Percentiles rank a stretch among this genome's conserved stretches.
These are phyloP conservation scores for Closterium sp. DNA, from an alignment of 139 green algal genomes.

Conservation along the genomic window DNA sequence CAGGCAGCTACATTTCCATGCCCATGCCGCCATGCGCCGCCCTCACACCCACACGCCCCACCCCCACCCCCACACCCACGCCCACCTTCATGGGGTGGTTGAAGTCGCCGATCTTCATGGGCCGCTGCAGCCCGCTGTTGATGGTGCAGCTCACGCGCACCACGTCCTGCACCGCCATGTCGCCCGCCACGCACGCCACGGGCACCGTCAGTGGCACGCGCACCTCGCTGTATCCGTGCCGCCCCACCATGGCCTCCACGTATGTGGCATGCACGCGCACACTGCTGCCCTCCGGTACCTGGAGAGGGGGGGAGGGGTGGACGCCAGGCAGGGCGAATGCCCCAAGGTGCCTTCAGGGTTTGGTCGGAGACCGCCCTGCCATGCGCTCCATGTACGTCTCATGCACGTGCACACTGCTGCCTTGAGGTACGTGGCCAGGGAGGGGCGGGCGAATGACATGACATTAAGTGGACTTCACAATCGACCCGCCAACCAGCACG, in stretches of 20 bases:
- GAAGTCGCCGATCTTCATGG: slow-evolving; percentile 8
- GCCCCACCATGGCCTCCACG: not conserved
- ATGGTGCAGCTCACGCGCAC: slow-evolving; percentile 1
- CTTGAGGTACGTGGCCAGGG: not conserved
- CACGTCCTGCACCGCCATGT: not conserved
- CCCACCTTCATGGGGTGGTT: not conserved
- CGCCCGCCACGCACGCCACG: not conserved
- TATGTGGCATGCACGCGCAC: not conserved
- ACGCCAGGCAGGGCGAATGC: no score
- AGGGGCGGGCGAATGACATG: no score
- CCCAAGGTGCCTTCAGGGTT: no score
- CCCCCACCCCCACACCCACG: no score
- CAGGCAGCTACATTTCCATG: no score
- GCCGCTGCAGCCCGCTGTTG: not conserved
- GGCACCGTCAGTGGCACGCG: not conserved
- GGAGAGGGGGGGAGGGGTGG: no score
- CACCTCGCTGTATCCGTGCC: not conserved
- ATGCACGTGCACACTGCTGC: no score
- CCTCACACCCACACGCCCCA: no score
- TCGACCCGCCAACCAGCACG: not conserved
- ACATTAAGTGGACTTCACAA: not conserved
- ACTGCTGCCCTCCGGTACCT: not conserved
- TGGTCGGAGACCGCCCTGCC: no score
- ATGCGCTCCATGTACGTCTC: no score
- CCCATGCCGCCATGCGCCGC: no score